phyloP scores from a whole-genome alignment of 2,329 filamentous ascomycete species.

The Aspergillus fijiensis region DNA sequence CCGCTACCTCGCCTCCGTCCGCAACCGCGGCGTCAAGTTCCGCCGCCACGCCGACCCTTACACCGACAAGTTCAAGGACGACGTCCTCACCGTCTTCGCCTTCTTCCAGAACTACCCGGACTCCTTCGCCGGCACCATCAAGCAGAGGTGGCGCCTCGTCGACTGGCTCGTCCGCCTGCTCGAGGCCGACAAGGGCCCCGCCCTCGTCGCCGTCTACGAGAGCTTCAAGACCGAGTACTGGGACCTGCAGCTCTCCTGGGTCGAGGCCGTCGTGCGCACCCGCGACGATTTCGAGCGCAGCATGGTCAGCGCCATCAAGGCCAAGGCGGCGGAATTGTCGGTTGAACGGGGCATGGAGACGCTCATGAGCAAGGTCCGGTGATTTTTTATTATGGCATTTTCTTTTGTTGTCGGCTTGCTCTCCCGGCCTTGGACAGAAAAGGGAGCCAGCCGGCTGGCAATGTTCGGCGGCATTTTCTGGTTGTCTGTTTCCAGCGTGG shows the following conservation, averaged over 20 bases:
- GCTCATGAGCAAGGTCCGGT: slow-evolving; percentile 87
- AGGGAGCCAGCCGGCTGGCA: neutral
- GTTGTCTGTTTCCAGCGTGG: slow-evolving; percentile 17
- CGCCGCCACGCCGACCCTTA: slow-evolving; percentile 75
- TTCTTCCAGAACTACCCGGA: slow-evolving; percentile 76
- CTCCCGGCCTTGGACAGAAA: neutral
- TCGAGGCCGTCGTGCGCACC: slow-evolving; percentile 82
- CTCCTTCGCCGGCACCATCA: slow-evolving; percentile 71
- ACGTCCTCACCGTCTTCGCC: slow-evolving; percentile 84
- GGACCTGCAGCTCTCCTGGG: slow-evolving; percentile 93
- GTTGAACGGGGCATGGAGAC: slow-evolving; percentile 81
- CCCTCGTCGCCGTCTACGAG: slow-evolving; percentile 74
- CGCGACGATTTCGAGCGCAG: slow-evolving; percentile 91
- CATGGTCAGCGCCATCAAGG: slow-evolving; percentile 86
- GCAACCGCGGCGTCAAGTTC: slow-evolving; percentile 89
- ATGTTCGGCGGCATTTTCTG: neutral
- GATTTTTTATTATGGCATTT: neutral
- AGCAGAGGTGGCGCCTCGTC: slow-evolving; percentile 88
- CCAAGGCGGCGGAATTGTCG: slow-evolving; percentile 79
- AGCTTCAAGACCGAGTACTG: slow-evolving; percentile 83
- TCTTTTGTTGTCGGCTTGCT: neutral
- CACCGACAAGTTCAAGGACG: slow-evolving; percentile 89
- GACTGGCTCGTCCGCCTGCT: slow-evolving; percentile 79
- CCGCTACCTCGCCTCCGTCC: slow-evolving; percentile 77
- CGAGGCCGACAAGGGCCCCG: slow-evolving; percentile 68